Evolutionary conservation across 2,329 filamentous ascomycete genomes (phyloP), one percentile per base, ranked within the genome.

Genomic region (Biscogniauxia sp.): DNA sequence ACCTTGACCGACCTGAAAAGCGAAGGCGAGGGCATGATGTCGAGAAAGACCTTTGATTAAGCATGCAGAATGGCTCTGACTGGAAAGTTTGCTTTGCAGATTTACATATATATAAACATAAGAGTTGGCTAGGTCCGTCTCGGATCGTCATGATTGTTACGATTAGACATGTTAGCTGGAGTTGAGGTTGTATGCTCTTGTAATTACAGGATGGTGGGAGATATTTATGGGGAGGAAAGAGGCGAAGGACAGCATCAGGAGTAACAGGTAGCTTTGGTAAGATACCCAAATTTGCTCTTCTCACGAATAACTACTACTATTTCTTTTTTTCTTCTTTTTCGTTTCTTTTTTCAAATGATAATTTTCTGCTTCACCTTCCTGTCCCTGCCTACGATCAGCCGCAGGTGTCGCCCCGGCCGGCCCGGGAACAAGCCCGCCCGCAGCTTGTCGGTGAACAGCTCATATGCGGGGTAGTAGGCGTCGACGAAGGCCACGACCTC

Each of bases 401-500:
- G 78, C 65, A 91, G 75, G 72, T 91, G 88, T 63, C 79, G 77
- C 6, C 80, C 80, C 25, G 78, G 73, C 68, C 77, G 80, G 19
- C 78, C 63, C 4, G 73, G 59, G 62, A 89, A 84, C 28, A 88
- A 76, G 1, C 88, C 88, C 25, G 74, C 70, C 59, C 88, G 80
- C 60, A 91, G 71, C 19, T 79, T 80, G 28, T 86, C 83, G 1
- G 82, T 83, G 70, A 85, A 92, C 11, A 91, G 79, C 76, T 91
- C 89, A 68, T 91, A 91, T 1, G 87, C 87, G 3, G 89, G 89
- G 68, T 88, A 91, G 74, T 91, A 87, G 1, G 80, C 83, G 63
- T 86, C 83, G 28, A 87, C 90, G 74, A 97, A 97, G 53, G 82
- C 80, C 59, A 86, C 80, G 51, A 97, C 91, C 73, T 94, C 84